Percentiles rank a stretch among this genome's conserved stretches.
These are phyloP conservation scores for Verticillium zaregamsianum DNA, from an alignment of 2,329 filamentous ascomycete genomes.

Conservation along the genomic window DNA sequence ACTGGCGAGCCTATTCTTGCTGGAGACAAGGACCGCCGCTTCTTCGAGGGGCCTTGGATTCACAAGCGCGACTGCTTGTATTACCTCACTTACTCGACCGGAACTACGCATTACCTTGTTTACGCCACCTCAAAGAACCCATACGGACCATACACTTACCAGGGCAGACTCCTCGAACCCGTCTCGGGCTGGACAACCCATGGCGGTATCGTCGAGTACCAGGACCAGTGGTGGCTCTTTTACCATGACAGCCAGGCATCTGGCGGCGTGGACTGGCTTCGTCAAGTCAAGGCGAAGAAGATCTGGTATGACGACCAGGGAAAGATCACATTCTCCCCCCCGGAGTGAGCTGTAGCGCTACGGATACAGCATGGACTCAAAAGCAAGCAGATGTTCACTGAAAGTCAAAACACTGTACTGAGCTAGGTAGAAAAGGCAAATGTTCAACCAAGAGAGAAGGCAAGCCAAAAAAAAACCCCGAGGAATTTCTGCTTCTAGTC, in stretches of 20 bases:
- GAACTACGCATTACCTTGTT: constrained; percentile 71
- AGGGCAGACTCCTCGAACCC: constrained; percentile 67
- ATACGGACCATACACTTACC: constrained; percentile 68
- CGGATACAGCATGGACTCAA: too few species aligned
- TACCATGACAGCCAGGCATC: constrained; percentile 71
- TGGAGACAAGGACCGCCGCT: constrained; percentile 68
- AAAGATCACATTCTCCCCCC: constrained; percentile 39
- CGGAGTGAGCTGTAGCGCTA: too few species aligned
- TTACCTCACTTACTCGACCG: constrained; percentile 75
- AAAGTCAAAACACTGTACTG: too few species aligned
- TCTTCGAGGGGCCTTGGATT: constrained; percentile 80
- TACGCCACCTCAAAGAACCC: constrained; percentile 64
- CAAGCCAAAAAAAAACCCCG: too few species aligned
- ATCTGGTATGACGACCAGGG: constrained; percentile 66
- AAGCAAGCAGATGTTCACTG: too few species aligned
- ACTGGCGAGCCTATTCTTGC: constrained; percentile 55
- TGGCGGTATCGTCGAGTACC: constrained; percentile 71
- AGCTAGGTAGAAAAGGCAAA: too few species aligned
- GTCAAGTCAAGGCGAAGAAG: constrained; percentile 71
- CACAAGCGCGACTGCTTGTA: constrained; percentile 67
- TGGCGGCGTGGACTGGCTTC: constrained; percentile 63
- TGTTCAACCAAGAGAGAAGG: too few species aligned
- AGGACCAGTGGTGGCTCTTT: constrained; percentile 69
- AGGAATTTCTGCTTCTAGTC: too few species aligned
- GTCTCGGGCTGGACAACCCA: constrained; percentile 80